phyloP scores from a whole-genome alignment of 345 rosid genomes.

The Geranium brycei region DNA sequence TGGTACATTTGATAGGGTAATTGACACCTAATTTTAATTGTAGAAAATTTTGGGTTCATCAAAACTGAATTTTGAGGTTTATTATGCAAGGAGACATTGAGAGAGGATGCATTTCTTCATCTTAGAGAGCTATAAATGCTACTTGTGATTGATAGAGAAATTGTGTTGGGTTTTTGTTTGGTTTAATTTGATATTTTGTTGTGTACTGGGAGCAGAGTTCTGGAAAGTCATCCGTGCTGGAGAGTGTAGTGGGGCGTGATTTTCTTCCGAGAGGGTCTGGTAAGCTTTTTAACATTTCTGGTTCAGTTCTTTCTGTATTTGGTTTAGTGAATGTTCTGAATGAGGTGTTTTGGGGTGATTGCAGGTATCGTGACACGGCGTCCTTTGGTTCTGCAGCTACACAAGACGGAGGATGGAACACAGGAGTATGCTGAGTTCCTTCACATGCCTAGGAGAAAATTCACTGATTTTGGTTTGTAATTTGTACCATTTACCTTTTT shows the following conservation, averaged over 20 bases:
- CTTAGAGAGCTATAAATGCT: too few relatives aligned
- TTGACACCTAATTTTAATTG: too few relatives aligned
- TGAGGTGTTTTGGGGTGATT: neutral
- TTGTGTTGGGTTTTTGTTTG: neutral
- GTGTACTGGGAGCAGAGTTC: conserved; percentile 45
- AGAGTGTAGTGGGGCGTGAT: conserved; percentile 90
- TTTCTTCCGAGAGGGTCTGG: conserved; percentile 99
- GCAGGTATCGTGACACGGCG: conserved; percentile 87
- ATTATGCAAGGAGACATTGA: too few relatives aligned
- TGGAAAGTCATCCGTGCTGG: conserved; percentile 94
- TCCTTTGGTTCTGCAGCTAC: conserved; percentile 84
- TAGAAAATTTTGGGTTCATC: neutral
- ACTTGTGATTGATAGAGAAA: neutral
- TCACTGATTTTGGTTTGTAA: conserved; percentile 55
- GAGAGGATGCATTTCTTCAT: too few relatives aligned
- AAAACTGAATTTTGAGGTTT: too few relatives aligned
- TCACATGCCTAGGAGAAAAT: conserved; percentile 54
- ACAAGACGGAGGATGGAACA: conserved; percentile 55
- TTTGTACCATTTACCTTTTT: neutral
- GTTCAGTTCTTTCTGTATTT: neutral
- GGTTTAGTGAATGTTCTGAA: neutral
- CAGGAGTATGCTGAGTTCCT: conserved; percentile 85
- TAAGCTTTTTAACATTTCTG: conserved; percentile 8
- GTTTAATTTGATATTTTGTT: neutral
- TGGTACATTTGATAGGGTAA: too few relatives aligned